phyloP scores from a whole-genome alignment of 306 rosid species.

The Begonia masoniana region DNA sequence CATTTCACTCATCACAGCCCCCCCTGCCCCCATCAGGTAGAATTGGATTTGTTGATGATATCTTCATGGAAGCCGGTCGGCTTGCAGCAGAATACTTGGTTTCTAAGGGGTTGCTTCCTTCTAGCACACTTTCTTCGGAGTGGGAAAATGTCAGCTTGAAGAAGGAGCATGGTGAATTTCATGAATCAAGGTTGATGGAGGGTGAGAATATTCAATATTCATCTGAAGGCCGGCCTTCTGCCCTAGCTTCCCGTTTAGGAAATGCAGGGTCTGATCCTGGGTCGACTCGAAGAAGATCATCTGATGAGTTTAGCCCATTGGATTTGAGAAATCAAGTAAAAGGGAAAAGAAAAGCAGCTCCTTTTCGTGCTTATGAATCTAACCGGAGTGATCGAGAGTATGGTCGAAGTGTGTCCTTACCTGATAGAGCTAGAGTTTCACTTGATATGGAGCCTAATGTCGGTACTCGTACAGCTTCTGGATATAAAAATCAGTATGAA shows the following conservation, averaged over 20 bases:
- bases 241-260: slow-evolving; percentile 46
- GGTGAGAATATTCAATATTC: slow-evolving; percentile 15
- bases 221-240: slow-evolving; percentile 49
- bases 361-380: slow-evolving; percentile 34
- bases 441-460: slow-evolving; percentile 28
- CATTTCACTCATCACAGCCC: slow-evolving; percentile 22
- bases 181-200: slow-evolving; percentile 17
- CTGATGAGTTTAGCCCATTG: slow-evolving; percentile 35
- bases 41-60: slow-evolving; percentile 21
- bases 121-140: slow-evolving; percentile 36
- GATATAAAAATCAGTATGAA: slow-evolving; percentile 28
- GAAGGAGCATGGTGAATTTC: slow-evolving; percentile 32
- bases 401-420: slow-evolving; percentile 49
- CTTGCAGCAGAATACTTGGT: slow-evolving; percentile 87
- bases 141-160: slow-evolving; percentile 35
- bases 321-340: slow-evolving; percentile 19
- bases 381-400: slow-evolving; percentile 55
- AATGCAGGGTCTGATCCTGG: slow-evolving; percentile 16
- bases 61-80: slow-evolving; percentile 85
- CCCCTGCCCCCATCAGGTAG: slow-evolving; percentile 18
- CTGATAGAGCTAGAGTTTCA: slow-evolving; percentile 36
- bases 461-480: slow-evolving; percentile 22
- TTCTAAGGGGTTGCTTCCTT: slow-evolving; percentile 67
- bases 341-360: slow-evolving; percentile 39
- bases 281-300: slow-evolving; percentile 43